A percentile compares a stretch with the other conserved stretches of the same genome.
phyloP scores from a whole-genome alignment of 495 filamentous ascomycete genomes.

The Aspergillus homomorphus region DNA sequence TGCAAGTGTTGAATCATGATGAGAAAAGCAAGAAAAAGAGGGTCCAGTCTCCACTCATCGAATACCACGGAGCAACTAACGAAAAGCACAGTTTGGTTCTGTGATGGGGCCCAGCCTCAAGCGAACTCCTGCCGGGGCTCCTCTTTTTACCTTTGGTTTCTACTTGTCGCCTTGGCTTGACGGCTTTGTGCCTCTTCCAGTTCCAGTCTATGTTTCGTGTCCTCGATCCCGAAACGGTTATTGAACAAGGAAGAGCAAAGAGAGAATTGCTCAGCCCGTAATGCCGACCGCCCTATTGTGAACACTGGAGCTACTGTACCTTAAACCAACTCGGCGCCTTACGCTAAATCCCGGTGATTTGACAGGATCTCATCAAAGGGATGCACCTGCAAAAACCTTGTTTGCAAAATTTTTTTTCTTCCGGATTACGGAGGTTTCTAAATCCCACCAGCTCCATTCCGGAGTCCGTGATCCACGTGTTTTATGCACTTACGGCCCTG shows the following conservation, averaged over 20 bases:
- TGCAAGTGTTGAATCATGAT: background rate
- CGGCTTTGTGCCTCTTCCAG: background rate
- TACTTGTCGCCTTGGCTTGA: background rate
- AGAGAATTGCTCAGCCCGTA: background rate
- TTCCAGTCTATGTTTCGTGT: background rate
- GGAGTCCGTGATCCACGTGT: background rate
- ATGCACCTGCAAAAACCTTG: slow-evolving; percentile 1
- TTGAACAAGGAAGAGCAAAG: background rate
- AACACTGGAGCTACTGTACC: too few species aligned
- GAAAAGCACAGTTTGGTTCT: too few species aligned
- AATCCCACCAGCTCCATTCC: background rate
- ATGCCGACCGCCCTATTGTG: background rate
- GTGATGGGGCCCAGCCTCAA: background rate
- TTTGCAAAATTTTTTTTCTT: slow-evolving; percentile 2
- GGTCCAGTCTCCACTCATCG: background rate
- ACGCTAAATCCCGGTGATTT: background rate
- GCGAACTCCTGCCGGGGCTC: background rate
- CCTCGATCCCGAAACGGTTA: background rate
- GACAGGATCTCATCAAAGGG: background rate
- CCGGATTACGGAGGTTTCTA: slow-evolving; percentile 14
- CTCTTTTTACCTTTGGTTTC: too few species aligned
- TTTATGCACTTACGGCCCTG: background rate
- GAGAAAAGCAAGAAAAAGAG: background rate
- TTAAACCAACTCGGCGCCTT: too few species aligned
- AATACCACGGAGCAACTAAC: background rate